Evolutionary conservation across 306 rosid genomes (phyloP).

Genomic region (Cucurbita maxima): DNA sequence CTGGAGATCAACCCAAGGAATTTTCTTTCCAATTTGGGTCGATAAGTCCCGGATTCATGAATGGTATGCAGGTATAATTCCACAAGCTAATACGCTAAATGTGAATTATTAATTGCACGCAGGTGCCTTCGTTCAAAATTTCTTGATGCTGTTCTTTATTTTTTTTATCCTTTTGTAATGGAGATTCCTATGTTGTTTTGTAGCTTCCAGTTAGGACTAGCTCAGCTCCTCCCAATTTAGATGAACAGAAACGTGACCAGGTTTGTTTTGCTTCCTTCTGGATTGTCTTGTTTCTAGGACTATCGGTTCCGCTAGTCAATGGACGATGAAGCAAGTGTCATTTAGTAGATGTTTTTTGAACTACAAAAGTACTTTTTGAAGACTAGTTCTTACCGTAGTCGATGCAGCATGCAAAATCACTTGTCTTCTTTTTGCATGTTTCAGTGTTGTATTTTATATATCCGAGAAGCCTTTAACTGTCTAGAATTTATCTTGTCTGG

Average conservation of each 20-base stretch:
- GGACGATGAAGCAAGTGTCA: not conserved
- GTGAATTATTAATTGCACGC: not conserved
- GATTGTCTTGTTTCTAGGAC: not conserved
- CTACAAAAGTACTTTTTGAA: not conserved
- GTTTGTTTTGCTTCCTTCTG: conserved; percentile 17
- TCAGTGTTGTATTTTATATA: not conserved
- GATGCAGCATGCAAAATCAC: not conserved
- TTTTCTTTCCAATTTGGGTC: conserved; percentile 81
- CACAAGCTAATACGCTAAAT: conserved; percentile 1
- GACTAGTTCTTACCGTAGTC: not conserved
- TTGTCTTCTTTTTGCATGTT: not conserved
- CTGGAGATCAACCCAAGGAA: conserved; percentile 59
- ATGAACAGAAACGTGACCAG: conserved; percentile 83
- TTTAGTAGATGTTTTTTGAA: not conserved
- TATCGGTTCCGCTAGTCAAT: not conserved
- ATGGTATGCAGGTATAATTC: conserved; percentile 54
- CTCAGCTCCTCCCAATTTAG: conserved; percentile 97
- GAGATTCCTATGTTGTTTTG: conserved; percentile 8
- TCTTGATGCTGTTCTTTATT: not conserved
- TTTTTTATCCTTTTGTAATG: not conserved
- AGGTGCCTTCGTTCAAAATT: not conserved
- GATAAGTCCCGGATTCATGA: conserved; percentile 53
- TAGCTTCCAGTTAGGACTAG: conserved; percentile 92
- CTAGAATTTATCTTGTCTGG: not conserved
- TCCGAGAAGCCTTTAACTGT: not conserved